phyloP scores from a whole-genome alignment of 305 asterid species.

The Petunia hybrid region DNA sequence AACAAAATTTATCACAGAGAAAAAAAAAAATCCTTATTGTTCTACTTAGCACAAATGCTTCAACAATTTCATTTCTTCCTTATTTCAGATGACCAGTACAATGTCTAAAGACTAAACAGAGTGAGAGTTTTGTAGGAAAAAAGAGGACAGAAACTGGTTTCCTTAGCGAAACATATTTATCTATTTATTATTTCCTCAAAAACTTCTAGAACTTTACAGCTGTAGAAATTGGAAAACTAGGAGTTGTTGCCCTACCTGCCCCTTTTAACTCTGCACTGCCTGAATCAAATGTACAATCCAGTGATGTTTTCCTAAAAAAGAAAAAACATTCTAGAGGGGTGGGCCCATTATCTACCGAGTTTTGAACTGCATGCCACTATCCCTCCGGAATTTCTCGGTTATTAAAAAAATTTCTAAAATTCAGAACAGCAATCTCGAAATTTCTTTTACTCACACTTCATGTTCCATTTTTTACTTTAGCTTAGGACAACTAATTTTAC shows the following conservation, averaged over 20 bases:
- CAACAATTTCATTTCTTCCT: not conserved
- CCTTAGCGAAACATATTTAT: not conserved
- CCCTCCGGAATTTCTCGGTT: too few species aligned
- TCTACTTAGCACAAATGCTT: not conserved
- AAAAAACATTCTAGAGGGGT: not conserved
- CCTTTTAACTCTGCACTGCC: not conserved
- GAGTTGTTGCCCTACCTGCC: not conserved
- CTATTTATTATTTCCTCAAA: not conserved
- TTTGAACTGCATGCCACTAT: too few species aligned
- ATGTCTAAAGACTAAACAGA: not conserved
- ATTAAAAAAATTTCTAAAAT: not conserved
- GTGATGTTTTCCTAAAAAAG: not conserved
- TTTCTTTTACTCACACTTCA: slow-evolving; percentile 9
- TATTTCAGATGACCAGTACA: not conserved
- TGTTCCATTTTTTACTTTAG: not conserved
- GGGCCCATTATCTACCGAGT: too few species aligned
- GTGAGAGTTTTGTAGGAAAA: not conserved
- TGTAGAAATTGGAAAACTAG: not conserved
- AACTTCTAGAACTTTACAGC: slow-evolving; percentile 16
- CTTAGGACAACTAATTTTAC: not conserved
- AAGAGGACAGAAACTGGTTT: not conserved
- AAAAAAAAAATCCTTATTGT: not conserved
- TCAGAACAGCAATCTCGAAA: not conserved
- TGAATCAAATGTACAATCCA: not conserved
- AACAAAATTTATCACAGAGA: not conserved